Evolutionary conservation across 2,329 filamentous ascomycete species (phyloP).

Genomic region (Chrysosporium keratinophilum): DNA sequence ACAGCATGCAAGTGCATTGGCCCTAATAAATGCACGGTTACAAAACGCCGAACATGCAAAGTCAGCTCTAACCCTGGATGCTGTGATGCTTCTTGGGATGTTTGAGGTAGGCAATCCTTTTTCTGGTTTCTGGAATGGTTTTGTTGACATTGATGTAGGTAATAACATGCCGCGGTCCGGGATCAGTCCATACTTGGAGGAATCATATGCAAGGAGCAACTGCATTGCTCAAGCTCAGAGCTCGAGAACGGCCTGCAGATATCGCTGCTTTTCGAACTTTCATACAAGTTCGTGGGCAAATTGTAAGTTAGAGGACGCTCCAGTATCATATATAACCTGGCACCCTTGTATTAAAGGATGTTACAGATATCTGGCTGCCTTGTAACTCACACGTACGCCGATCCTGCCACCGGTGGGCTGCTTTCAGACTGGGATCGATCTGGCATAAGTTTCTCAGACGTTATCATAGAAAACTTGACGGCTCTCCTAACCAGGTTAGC

Average conservation of each 20-base stretch:
- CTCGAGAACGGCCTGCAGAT: slow-evolving; percentile 10
- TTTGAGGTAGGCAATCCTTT: slow-evolving; percentile 45
- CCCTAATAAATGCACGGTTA: slow-evolving; percentile 31
- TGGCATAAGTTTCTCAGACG: slow-evolving; percentile 13
- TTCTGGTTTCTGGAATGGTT: background rate
- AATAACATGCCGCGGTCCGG: slow-evolving; percentile 33
- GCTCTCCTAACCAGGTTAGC: slow-evolving; percentile 24
- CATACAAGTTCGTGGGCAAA: slow-evolving; percentile 12
- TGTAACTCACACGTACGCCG: slow-evolving; percentile 2
- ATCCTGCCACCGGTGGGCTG: background rate
- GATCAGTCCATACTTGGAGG: slow-evolving; percentile 43
- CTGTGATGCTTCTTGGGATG: slow-evolving; percentile 49
- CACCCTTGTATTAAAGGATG: background rate
- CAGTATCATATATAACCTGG: background rate
- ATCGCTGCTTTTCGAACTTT: background rate
- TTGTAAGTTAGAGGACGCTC: slow-evolving; percentile 2
- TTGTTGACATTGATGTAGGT: slow-evolving; percentile 21
- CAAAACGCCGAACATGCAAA: slow-evolving; percentile 27
- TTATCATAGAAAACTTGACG: slow-evolving; percentile 24
- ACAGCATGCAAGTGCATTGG: slow-evolving; percentile 47
- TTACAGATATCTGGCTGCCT: slow-evolving; percentile 12
- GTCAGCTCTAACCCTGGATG: slow-evolving; percentile 39
- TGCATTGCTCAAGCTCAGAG: slow-evolving; percentile 44
- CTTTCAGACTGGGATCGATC: background rate
- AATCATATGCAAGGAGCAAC: slow-evolving; percentile 52